A percentile compares a stretch with the other conserved stretches of the same genome.
phyloP scores from a whole-genome alignment of 352 stramenopile species.

The Pythium rishiriense region DNA sequence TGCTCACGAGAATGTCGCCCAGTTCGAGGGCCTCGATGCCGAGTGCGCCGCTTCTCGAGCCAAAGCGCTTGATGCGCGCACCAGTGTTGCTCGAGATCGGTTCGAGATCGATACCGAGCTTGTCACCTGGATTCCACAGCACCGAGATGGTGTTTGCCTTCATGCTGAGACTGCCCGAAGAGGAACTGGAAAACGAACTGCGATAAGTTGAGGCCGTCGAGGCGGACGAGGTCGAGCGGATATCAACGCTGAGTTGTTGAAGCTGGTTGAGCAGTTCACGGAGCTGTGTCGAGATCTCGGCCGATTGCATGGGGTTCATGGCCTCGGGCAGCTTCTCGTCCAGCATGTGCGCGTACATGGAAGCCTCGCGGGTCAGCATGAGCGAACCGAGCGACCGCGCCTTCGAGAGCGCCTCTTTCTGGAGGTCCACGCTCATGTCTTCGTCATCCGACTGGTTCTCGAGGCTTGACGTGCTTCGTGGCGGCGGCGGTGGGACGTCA shows the following conservation, averaged over 20 bases:
- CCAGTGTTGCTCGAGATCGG: slow-evolving; percentile 46
- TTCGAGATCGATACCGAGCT: slow-evolving; percentile 69
- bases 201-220: slow-evolving; percentile 60
- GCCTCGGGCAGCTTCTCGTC: slow-evolving; percentile 36
- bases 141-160: slow-evolving; percentile 41
- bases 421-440: slow-evolving; percentile 18
- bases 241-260: slow-evolving; percentile 68
- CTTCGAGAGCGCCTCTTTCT: slow-evolving; percentile 45
- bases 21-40: slow-evolving; percentile 56
- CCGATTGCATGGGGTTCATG: slow-evolving; percentile 49
- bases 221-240: slow-evolving; percentile 52
- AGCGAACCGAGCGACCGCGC: slow-evolving; percentile 49
- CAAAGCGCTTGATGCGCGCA: slow-evolving; percentile 65
- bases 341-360: slow-evolving; percentile 43
- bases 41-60: slow-evolving; percentile 67
- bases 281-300: slow-evolving; percentile 65
- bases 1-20: slow-evolving; percentile 71
- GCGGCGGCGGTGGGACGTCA: slow-evolving; percentile 21
- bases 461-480: slow-evolving; percentile 8
- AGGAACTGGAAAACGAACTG: slow-evolving; percentile 73
- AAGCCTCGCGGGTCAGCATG: slow-evolving; percentile 36
- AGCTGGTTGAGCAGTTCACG: slow-evolving; percentile 71
- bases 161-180: slow-evolving; percentile 30
- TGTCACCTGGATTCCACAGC: slow-evolving; percentile 76
- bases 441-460: slow-evolving; percentile 27